Percentiles rank a stretch among this genome's conserved stretches.
Conservation (phyloP, 768 basidiomycete genomes). For the Chalciporus chontae region DNA sequence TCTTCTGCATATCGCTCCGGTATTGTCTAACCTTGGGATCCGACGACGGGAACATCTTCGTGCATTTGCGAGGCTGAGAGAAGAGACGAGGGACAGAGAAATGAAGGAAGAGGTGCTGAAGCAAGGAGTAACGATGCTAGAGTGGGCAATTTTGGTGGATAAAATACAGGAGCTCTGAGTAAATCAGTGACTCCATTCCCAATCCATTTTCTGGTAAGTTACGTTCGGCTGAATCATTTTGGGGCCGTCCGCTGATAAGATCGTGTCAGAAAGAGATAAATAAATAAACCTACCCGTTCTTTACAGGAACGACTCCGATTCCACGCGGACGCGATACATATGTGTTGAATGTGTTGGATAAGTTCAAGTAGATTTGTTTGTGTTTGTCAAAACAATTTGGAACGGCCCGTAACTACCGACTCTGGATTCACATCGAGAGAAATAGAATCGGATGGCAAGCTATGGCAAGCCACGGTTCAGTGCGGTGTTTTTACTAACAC, state of each 20-base stretch:
- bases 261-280: not conserved
- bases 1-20: slow-evolving; percentile 56
- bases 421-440: too few species aligned
- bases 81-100: slow-evolving; percentile 65
- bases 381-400: too few species aligned
- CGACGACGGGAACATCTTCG: slow-evolving; percentile 55
- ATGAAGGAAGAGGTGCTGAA: slow-evolving; percentile 67
- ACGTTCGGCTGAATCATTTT: not conserved
- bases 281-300: not conserved
- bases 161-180: slow-evolving; percentile 42
- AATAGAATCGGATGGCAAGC: too few species aligned
- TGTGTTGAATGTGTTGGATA: not conserved
- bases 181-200: not conserved
- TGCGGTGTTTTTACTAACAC: too few species aligned
- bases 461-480: too few species aligned
- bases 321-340: not conserved
- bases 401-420: too few species aligned
- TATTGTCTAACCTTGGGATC: slow-evolving; percentile 58
- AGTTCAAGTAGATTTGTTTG: too few species aligned
- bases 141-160: slow-evolving; percentile 78
- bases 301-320: not conserved
- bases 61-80: slow-evolving; percentile 57
- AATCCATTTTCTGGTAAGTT: slow-evolving; percentile 1
- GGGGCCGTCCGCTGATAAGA: not conserved
- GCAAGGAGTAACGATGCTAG: slow-evolving; percentile 66